These are phyloP conservation scores for Saccharomycopsis capsularis DNA, from an alignment of 805 yeast species.

Conservation along the genomic window DNA sequence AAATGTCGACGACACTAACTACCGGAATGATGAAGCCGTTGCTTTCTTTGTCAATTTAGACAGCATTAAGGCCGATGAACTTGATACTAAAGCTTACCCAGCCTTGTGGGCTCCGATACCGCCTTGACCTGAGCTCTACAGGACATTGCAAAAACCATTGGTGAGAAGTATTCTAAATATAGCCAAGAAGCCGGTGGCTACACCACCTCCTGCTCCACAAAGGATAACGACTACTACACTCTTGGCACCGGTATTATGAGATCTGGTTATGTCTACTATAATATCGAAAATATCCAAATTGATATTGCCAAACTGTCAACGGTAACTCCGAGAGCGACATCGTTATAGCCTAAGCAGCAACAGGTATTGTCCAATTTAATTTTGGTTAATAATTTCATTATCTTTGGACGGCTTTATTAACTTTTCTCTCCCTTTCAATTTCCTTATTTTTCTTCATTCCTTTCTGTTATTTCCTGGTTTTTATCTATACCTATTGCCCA, in stretches of 20 bases:
- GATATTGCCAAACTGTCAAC: conserved; percentile 55
- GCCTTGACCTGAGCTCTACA: conserved; percentile 40
- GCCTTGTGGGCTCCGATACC: conserved; percentile 40
- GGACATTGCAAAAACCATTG: conserved; percentile 11
- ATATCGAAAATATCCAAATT: conserved; percentile 48
- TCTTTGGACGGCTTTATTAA: too few relatives aligned
- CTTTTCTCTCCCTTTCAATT: too few relatives aligned
- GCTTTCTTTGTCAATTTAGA: conserved; percentile 26
- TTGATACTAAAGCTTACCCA: conserved; percentile 27
- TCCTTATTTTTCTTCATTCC: too few relatives aligned
- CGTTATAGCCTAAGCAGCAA: too few relatives aligned
- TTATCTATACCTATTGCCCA: too few relatives aligned
- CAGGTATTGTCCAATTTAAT: too few relatives aligned
- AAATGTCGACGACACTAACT: conserved; percentile 42
- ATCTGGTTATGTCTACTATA: conserved; percentile 57
- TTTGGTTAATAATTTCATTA: too few relatives aligned
- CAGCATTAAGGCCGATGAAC: neutral
- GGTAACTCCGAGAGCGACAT: too few relatives aligned
- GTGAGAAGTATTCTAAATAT: conserved; percentile 11
- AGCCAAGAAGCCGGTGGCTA: conserved; percentile 11
- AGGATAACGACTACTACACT: conserved; percentile 29
- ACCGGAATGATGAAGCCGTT: conserved; percentile 40
- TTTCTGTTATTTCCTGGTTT: too few relatives aligned
- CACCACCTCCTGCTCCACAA: conserved; percentile 12
- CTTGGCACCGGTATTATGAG: conserved; percentile 53